phyloP scores from a whole-genome alignment of 176 grass and related monocot genomes.

The Saccharum spontaneum region DNA sequence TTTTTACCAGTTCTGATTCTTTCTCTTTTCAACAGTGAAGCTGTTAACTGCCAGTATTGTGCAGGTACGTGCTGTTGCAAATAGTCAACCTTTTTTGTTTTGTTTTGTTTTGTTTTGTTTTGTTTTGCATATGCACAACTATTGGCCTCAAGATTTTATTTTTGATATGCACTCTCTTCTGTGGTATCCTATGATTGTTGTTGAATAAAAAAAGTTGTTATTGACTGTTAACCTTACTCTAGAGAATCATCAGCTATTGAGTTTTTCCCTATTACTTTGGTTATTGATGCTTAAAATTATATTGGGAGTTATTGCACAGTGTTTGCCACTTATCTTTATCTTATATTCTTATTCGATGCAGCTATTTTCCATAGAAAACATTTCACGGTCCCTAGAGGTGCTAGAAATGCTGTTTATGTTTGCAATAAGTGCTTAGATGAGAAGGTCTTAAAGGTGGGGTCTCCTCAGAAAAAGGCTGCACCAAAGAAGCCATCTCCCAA shows the following conservation, averaged over 20 bases:
- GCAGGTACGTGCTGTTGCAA: slow-evolving; percentile 60
- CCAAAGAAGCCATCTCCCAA: slow-evolving; percentile 46
- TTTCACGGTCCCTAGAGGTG: slow-evolving; percentile 82
- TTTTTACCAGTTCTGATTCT: slow-evolving; percentile 28
- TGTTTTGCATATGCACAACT: slow-evolving; percentile 25
- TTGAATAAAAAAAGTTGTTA: slow-evolving; percentile 2
- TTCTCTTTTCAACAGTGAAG: slow-evolving; percentile 63
- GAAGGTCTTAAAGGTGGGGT: slow-evolving; percentile 39
- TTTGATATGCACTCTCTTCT: slow-evolving; percentile 37
- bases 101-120: slow-evolving; percentile 20
- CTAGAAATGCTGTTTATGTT: slow-evolving; percentile 50
- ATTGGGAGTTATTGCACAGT: not conserved
- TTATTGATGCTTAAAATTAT: slow-evolving; percentile 38
- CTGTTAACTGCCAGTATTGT: slow-evolving; percentile 85
- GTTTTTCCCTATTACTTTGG: slow-evolving; percentile 16
- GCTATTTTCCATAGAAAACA: slow-evolving; percentile 94
- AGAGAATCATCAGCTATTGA: slow-evolving; percentile 2
- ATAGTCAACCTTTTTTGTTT: slow-evolving; percentile 1
- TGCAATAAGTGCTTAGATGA: slow-evolving; percentile 83
- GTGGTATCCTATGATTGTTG: not conserved
- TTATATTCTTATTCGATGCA: slow-evolving; percentile 38
- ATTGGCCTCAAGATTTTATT: not conserved
- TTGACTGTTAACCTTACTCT: slow-evolving; percentile 6
- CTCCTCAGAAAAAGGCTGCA: slow-evolving; percentile 42
- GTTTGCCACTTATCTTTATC: slow-evolving; percentile 34